Percentiles rank a stretch among this genome's conserved stretches.
Conservation (phyloP, 805 yeast species). For the Wickerhamomyces kurtzmanii region DNA sequence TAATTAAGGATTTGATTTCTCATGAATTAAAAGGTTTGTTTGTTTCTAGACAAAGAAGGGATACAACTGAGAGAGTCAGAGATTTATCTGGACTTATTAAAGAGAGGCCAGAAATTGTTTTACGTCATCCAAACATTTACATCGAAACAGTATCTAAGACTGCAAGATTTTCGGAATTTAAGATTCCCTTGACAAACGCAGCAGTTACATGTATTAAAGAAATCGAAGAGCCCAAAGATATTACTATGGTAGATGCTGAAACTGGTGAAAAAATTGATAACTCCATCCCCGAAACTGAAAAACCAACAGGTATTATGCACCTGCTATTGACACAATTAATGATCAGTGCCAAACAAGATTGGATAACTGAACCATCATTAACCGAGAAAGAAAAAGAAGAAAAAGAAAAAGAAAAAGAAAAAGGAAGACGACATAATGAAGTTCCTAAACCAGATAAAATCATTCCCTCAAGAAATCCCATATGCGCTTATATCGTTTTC, state of each 20-base stretch:
- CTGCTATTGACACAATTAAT: constrained; percentile 57
- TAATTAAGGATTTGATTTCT: constrained; percentile 37
- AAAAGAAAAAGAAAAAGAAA: constrained; percentile 17
- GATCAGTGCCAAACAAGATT: constrained; percentile 30
- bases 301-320: constrained; percentile 50
- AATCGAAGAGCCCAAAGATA: constrained; percentile 11
- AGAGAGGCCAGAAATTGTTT: constrained; percentile 35
- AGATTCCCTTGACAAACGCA: constrained; percentile 22
- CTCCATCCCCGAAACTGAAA: constrained; percentile 3
- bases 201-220: constrained; percentile 12
- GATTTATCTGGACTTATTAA: constrained; percentile 36
- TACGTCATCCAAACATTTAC: constrained; percentile 39
- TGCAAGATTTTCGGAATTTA: constrained; percentile 34
- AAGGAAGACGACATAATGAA: constrained; percentile 15
- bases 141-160: constrained; percentile 32
- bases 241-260: constrained; percentile 11
- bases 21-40: constrained; percentile 41
- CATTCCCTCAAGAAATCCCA: constrained; percentile 37
- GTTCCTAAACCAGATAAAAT: constrained; percentile 14
- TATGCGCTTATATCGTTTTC: constrained; percentile 59
- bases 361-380: constrained; percentile 26
- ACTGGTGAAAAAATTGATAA: constrained; percentile 6
- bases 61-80: constrained; percentile 22
- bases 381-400: constrained; percentile 18
- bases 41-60: constrained; percentile 20